phyloP scores from a whole-genome alignment of 1,284 basidiomycete species.

The Cerioporus squamosus region DNA sequence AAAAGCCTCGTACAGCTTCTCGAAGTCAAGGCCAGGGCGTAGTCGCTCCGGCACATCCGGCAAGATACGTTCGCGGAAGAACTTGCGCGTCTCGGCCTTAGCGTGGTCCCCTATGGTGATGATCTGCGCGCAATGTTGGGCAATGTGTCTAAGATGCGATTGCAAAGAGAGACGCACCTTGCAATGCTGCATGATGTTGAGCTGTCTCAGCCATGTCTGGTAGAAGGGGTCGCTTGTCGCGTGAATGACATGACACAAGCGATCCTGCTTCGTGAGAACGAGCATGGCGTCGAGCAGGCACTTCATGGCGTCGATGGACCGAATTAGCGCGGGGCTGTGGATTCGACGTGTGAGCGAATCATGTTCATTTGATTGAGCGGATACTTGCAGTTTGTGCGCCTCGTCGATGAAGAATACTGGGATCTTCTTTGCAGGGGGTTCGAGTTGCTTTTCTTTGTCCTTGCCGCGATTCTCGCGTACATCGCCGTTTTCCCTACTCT shows the following conservation, averaged over 20 bases:
- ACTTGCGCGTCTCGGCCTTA: conserved; percentile 67
- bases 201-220: conserved; percentile 77
- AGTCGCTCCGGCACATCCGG: conserved; percentile 65
- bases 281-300: conserved; percentile 82
- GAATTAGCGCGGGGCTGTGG: conserved; percentile 68
- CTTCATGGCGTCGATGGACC: conserved; percentile 80
- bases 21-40: conserved; percentile 62
- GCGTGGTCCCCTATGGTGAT: conserved; percentile 80
- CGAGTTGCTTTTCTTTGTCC: conserved; percentile 37
- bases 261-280: conserved; percentile 84
- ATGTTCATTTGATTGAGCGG: not conserved
- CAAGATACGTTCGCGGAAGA: conserved; percentile 65
- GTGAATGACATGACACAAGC: conserved; percentile 81
- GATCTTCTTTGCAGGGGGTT: conserved; percentile 62
- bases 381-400: conserved; percentile 74
- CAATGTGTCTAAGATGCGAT: not conserved
- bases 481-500: conserved; percentile 27
- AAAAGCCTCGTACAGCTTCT: conserved; percentile 74
- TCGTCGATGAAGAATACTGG: conserved; percentile 85
- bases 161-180: conserved; percentile 48
- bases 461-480: conserved; percentile 29
- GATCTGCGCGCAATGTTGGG: conserved; percentile 46
- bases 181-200: conserved; percentile 81
- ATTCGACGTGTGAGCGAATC: not conserved
- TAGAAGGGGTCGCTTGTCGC: conserved; percentile 86